Conservation (phyloP, 345 rosid species). For the Acer negundo region DNA sequence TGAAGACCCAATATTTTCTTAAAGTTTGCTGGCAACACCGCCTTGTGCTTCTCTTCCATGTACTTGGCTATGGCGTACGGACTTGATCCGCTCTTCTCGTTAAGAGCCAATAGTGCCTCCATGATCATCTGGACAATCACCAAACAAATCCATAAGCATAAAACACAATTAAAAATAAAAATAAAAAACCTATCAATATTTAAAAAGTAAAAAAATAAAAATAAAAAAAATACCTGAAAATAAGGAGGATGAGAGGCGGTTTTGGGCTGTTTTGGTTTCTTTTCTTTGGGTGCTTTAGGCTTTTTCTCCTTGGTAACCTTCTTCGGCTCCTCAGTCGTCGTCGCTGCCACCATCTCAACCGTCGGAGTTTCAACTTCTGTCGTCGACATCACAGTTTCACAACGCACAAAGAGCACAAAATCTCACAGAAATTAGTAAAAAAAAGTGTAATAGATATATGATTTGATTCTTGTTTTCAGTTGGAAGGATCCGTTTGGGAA, state of each 20-base stretch:
- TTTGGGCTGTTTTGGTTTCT: constrained; percentile 47
- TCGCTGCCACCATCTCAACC: constrained; percentile 18
- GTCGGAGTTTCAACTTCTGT: constrained; percentile 37
- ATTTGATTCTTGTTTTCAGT: not conserved
- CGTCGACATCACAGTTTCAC: constrained; percentile 29
- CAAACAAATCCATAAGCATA: not conserved
- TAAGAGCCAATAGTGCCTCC: constrained; percentile 63
- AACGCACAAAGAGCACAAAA: not conserved
- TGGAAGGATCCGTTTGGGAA: not conserved
- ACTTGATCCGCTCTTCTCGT: constrained; percentile 80
- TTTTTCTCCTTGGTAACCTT: constrained; percentile 42
- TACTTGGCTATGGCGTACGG: constrained; percentile 79
- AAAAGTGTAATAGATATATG: not conserved
- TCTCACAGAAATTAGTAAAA: not conserved
- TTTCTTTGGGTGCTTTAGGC: constrained; percentile 35
- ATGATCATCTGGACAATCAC: constrained; percentile 65
- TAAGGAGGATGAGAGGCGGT: constrained; percentile 74
- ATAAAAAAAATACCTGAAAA: constrained; percentile 57
- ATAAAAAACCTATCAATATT: no score
- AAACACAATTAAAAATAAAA: no score
- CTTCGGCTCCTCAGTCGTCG: constrained; percentile 33
- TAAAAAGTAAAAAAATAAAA: no score
- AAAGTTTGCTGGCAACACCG: constrained; percentile 64
- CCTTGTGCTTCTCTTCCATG: constrained; percentile 78
- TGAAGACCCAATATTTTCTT: constrained; percentile 66